phyloP scores from a whole-genome alignment of 2,329 filamentous ascomycete genomes.

The Stachybotrys echinatus region DNA sequence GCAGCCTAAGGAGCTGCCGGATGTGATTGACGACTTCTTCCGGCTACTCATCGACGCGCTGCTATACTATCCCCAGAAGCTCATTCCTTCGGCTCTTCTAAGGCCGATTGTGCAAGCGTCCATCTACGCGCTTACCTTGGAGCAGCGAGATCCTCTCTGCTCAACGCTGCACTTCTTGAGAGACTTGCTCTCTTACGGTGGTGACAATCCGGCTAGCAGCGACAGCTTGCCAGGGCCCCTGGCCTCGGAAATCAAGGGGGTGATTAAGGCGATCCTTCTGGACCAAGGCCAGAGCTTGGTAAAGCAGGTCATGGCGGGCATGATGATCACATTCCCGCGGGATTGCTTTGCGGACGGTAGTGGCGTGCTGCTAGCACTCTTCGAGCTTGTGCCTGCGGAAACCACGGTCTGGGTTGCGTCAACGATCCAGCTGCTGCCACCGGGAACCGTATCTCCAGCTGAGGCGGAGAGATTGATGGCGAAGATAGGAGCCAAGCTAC shows the following conservation, averaged over 20 bases:
- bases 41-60: constrained; percentile 86
- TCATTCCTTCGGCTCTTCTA: constrained; percentile 75
- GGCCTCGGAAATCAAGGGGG: constrained; percentile 62
- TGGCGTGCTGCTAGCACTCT: constrained; percentile 82
- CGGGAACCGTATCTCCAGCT: constrained; percentile 70
- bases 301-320: constrained; percentile 87
- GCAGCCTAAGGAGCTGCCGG: constrained; percentile 66
- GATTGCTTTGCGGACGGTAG: constrained; percentile 95
- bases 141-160: constrained; percentile 87
- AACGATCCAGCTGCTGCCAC: constrained; percentile 78
- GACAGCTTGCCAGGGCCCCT: constrained; percentile 51
- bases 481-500: constrained; percentile 75
- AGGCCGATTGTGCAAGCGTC: constrained; percentile 82
- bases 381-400: constrained; percentile 77
- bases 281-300: constrained; percentile 72
- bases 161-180: constrained; percentile 90
- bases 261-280: constrained; percentile 67
- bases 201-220: constrained; percentile 64
- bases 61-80: constrained; percentile 82
- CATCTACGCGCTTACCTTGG: constrained; percentile 77
- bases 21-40: constrained; percentile 95
- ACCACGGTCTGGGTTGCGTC: constrained; percentile 77
- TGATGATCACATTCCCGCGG: constrained; percentile 98
- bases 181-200: constrained; percentile 85
- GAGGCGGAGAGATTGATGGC: constrained; percentile 78